Evolutionary conservation across 179 eudicot genomes (phyloP).

Genomic region (Carnegiea gigantea): DNA sequence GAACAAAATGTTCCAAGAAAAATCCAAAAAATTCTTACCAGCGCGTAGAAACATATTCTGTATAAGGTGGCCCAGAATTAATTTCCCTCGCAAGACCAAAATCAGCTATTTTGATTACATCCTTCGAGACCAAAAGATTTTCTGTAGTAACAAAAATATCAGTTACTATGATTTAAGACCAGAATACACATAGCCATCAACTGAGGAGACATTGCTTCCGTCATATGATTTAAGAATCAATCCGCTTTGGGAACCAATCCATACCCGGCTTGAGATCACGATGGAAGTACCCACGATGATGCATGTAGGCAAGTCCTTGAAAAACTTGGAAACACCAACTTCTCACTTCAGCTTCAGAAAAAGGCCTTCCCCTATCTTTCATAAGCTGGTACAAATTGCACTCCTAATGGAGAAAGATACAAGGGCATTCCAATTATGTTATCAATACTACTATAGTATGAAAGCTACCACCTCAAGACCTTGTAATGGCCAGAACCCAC

Average conservation of each 20-base stretch:
- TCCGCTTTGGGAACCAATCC: background rate
- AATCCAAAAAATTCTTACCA: constrained; percentile 48
- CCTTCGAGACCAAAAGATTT: constrained; percentile 71
- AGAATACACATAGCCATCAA: background rate
- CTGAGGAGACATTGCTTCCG: background rate
- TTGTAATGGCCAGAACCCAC: constrained; percentile 29
- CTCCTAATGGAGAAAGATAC: constrained; percentile 27
- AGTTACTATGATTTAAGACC: background rate
- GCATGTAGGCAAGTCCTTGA: constrained; percentile 94
- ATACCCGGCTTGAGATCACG: constrained; percentile 97
- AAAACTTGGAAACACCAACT: constrained; percentile 96
- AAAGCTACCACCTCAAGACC: background rate
- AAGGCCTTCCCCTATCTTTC: constrained; percentile 46
- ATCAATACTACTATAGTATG: background rate
- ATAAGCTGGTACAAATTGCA: constrained; percentile 58
- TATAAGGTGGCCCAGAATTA: constrained; percentile 64
- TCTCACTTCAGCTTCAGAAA: constrained; percentile 75
- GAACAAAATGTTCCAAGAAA: background rate
- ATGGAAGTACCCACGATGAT: constrained; percentile 90
- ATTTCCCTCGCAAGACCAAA: constrained; percentile 94
- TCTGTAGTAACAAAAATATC: constrained; percentile 37
- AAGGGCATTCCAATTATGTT: background rate
- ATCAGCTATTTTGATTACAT: constrained; percentile 79
- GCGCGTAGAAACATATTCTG: constrained; percentile 94
- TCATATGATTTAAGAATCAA: background rate